phyloP scores from a whole-genome alignment of 345 rosid species.

The Camelina sativa region DNA sequence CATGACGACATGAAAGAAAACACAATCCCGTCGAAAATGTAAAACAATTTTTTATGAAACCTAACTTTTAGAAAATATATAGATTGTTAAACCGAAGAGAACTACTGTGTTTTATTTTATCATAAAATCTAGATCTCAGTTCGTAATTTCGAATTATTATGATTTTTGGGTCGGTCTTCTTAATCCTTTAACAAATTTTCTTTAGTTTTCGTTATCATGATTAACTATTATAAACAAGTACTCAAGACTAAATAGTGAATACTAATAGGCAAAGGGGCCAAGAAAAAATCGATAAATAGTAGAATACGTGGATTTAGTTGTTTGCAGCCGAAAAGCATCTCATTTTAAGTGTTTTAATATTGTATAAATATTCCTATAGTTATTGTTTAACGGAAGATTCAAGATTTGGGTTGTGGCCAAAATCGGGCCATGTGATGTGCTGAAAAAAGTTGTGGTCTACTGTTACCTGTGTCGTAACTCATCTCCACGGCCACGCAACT shows the following conservation, averaged over 20 bases:
- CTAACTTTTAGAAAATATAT: too few relatives aligned
- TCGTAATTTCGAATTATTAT: too few relatives aligned
- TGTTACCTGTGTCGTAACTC: too few relatives aligned
- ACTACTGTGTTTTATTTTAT: too few relatives aligned
- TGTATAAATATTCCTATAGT: conserved; percentile 21
- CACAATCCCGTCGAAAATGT: too few relatives aligned
- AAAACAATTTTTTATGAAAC: too few relatives aligned
- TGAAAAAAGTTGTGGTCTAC: conserved; percentile 39
- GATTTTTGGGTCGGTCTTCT: too few relatives aligned
- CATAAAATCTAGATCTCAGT: too few relatives aligned
- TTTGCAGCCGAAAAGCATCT: conserved; percentile 59
- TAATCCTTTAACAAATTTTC: background rate
- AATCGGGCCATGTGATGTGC: conserved; percentile 52
- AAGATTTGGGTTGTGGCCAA: conserved; percentile 29
- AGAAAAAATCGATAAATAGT: background rate
- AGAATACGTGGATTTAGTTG: conserved; percentile 48
- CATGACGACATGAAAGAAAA: too few relatives aligned
- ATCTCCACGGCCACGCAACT: too few relatives aligned
- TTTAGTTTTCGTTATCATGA: background rate
- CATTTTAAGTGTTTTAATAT: conserved; percentile 15
- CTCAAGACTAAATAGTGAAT: background rate
- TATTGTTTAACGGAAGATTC: conserved; percentile 18
- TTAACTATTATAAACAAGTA: background rate
- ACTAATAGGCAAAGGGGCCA: background rate
- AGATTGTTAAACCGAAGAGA: too few relatives aligned